Percentiles rank a stretch among this genome's conserved stretches.
These are phyloP conservation scores for Epichloe hybrida DNA, from an alignment of 2,329 filamentous ascomycete genomes.

Conservation along the genomic window DNA sequence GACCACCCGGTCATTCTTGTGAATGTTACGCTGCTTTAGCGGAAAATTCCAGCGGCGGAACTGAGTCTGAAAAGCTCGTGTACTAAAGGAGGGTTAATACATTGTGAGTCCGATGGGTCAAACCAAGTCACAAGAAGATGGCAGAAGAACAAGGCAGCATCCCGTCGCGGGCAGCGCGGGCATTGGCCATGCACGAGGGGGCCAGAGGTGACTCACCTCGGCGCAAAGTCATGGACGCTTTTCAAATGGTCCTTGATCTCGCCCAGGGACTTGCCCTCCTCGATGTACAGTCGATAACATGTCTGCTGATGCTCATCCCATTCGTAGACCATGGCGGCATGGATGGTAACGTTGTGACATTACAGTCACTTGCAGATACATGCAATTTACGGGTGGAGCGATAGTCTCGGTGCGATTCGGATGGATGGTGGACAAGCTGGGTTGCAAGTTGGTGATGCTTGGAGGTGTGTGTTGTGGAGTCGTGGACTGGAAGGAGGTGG, in stretches of 20 bases:
- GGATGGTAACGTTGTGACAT: background rate
- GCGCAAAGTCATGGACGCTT: slow-evolving; percentile 50
- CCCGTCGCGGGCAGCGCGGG: background rate
- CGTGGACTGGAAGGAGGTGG: too few relatives aligned
- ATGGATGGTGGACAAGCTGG: too few relatives aligned
- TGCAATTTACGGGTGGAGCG: too few relatives aligned
- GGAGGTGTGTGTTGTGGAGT: too few relatives aligned
- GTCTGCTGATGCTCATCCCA: slow-evolving; percentile 31
- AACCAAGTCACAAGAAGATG: too few relatives aligned
- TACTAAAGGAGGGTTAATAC: slow-evolving; percentile 31
- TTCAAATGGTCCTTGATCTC: slow-evolving; percentile 64
- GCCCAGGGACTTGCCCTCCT: slow-evolving; percentile 57
- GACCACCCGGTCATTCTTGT: slow-evolving; percentile 55
- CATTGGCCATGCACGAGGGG: background rate
- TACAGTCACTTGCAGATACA: too few relatives aligned
- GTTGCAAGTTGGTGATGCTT: too few relatives aligned
- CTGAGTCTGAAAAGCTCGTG: slow-evolving; percentile 62
- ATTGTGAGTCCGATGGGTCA: background rate
- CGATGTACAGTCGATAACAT: slow-evolving; percentile 54
- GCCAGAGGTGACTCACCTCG: slow-evolving; percentile 45
- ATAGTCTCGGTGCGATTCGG: too few relatives aligned
- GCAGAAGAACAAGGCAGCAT: background rate
- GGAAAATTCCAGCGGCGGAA: slow-evolving; percentile 73
- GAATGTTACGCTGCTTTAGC: slow-evolving; percentile 55
- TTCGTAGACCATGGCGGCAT: slow-evolving; percentile 29